Percentiles rank a stretch among this genome's conserved stretches.
These are phyloP conservation scores for Angophora floribunda DNA, from an alignment of 345 rosid genomes.

Conservation along the genomic window DNA sequence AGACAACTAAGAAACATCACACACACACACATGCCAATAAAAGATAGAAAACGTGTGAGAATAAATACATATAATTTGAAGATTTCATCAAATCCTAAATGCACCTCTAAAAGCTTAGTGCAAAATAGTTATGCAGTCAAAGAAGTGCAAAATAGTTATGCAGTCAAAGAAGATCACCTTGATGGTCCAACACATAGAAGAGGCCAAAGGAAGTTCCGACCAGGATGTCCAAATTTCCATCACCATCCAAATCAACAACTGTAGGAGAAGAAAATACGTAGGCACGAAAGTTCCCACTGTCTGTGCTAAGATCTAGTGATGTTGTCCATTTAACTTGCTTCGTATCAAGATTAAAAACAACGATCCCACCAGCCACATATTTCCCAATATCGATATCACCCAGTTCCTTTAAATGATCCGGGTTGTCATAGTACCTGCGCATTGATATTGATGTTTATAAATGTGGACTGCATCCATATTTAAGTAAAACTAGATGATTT, in stretches of 20 bases:
- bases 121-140: neutral
- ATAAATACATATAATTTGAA: neutral
- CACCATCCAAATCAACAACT: conserved; percentile 98
- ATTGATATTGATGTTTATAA: neutral
- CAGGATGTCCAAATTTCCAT: conserved; percentile 95
- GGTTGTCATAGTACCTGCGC: conserved; percentile 85
- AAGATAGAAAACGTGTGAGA: neutral
- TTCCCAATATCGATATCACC: conserved; percentile 83
- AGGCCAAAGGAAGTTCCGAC: conserved; percentile 96
- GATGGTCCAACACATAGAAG: conserved; percentile 95
- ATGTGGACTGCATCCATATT: neutral
- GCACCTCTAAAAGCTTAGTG: neutral
- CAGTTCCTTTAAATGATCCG: conserved; percentile 83
- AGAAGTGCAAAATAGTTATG: neutral
- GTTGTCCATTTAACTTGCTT: conserved; percentile 95
- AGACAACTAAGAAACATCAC: neutral
- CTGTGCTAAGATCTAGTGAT: conserved; percentile 83
- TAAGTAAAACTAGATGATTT: neutral
- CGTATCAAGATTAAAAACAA: conserved; percentile 93
- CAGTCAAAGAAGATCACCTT: conserved; percentile 39
- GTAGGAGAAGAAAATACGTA: conserved; percentile 92
- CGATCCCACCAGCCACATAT: conserved; percentile 82
- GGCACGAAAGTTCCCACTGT: conserved; percentile 59
- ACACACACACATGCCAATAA: neutral
- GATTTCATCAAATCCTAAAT: neutral